Evolutionary conservation across 768 basidiomycete species (phyloP).

Genomic region (Suillus fuscotomentosus): DNA sequence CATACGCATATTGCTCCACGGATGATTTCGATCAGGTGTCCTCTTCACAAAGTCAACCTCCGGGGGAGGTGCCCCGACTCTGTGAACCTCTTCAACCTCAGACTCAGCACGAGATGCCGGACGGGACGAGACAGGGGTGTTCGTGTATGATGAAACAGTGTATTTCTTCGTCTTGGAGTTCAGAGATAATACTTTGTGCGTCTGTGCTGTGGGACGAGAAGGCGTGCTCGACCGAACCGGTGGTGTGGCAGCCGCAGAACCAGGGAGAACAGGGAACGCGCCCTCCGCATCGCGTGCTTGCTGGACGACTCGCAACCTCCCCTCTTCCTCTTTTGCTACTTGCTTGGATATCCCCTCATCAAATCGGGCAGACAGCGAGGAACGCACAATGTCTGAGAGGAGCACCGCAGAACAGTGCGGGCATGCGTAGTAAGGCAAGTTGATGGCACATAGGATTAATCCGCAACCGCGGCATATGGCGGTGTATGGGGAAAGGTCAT

Average conservation of each 20-base stretch:
- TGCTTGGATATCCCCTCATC: conserved; percentile 44
- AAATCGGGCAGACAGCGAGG: conserved; percentile 40
- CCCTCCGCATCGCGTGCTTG: conserved; percentile 52
- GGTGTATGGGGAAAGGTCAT: conserved; percentile 55
- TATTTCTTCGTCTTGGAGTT: conserved; percentile 51
- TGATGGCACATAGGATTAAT: conserved; percentile 59
- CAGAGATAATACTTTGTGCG: conserved; percentile 61
- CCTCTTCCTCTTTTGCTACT: conserved; percentile 47
- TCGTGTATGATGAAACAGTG: conserved; percentile 51
- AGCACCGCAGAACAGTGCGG: conserved; percentile 49
- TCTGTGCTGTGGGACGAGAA: conserved; percentile 33
- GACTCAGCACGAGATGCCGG: conserved; percentile 34
- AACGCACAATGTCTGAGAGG: conserved; percentile 31
- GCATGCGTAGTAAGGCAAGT: conserved; percentile 53
- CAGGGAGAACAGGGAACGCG: conserved; percentile 56
- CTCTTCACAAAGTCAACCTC: conserved; percentile 37
- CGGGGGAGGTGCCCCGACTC: conserved; percentile 38
- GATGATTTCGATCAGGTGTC: conserved; percentile 28
- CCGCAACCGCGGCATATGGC: conserved; percentile 59
- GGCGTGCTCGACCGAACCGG: conserved; percentile 13
- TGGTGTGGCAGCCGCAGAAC: conserved; percentile 1
- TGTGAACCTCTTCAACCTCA: conserved; percentile 33
- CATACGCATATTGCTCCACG: conserved; percentile 44
- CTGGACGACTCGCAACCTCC: conserved; percentile 42
- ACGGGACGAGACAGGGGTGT: conserved; percentile 31